phyloP scores from a whole-genome alignment of 768 basidiomycete genomes.

The Podaxis pistillaris region DNA sequence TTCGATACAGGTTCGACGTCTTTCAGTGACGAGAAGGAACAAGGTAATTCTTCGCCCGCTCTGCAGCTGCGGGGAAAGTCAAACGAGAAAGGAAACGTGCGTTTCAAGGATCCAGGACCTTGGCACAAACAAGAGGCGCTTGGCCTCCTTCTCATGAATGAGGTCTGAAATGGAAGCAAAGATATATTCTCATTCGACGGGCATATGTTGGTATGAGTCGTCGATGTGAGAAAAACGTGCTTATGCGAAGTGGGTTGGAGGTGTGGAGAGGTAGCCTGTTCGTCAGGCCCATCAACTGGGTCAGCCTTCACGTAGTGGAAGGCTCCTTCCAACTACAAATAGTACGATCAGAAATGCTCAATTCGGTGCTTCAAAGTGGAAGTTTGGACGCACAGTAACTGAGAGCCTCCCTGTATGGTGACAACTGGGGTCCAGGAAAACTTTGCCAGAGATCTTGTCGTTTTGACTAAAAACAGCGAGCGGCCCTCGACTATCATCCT shows the following conservation, averaged over 20 bases:
- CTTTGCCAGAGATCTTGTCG: constrained; percentile 58
- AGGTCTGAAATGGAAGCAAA: constrained; percentile 42
- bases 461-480: constrained; percentile 59
- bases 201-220: constrained; percentile 41
- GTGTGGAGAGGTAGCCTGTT: constrained; percentile 16
- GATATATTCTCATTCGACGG: constrained; percentile 28
- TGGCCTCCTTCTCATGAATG: constrained; percentile 43
- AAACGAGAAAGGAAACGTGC: constrained; percentile 52
- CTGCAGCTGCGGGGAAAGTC: constrained; percentile 49
- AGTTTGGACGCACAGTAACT: constrained; percentile 43
- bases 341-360: constrained; percentile 24
- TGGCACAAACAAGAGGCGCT: constrained; percentile 40
- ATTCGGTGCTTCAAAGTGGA: constrained; percentile 1
- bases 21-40: constrained; percentile 47
- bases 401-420: constrained; percentile 54
- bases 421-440: constrained; percentile 53
- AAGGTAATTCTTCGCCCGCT: constrained; percentile 59
- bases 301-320: constrained; percentile 41
- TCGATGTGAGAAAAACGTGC: constrained; percentile 52
- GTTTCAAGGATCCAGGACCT: constrained; percentile 31
- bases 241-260: constrained; percentile 24
- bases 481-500: constrained; percentile 28
- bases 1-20: constrained; percentile 25
- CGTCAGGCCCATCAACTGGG: constrained; percentile 24
- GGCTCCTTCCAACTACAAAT: constrained; percentile 56